Evolutionary conservation across 768 basidiomycete genomes (phyloP), one percentile per base, ranked within the genome.

Genomic region (Lactarius psammicola): DNA sequence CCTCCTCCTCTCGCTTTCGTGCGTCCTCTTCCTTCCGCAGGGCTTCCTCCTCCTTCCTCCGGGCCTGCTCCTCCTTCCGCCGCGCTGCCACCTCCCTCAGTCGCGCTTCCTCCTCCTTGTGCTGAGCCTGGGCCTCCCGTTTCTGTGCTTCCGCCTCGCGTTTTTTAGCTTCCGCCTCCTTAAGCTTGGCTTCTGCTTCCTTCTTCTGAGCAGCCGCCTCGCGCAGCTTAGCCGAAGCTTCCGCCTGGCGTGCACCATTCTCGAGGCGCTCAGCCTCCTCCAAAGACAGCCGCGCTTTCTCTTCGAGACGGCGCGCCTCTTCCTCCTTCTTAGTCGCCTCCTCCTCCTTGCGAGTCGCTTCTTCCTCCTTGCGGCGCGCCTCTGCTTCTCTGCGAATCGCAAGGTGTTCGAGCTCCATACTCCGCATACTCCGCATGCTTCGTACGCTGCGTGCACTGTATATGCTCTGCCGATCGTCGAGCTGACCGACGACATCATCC

Each of bases 71-170:
- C 69, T 74, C 59, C 72, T 63, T 71, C 73, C 70, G 62, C 68
- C 71, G 73, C 31, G 75, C 77, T 56, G 75, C 74, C 11, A 75
- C 75, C 42, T 75, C 77, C 64, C 73, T 73, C 4, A 69, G 71
- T 17, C 75, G 72, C 26, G 75, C 75, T 20, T 70, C 59, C 28
- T 73, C 73, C 66, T 73, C 79, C 68, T 70, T 74, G 40, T 68
- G 71, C 30, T 72, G 72, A 4, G 71, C 75, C 70, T 75, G 76
- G n/a, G 70, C 74, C 55, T 78, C 79, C 31, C 59, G 69, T 72
- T 71, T 56, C 71, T 74, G 75, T 33, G 74, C 72, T 44, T 74
- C 73, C 17, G 78, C 78, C 46, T 76, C 76, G 56, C 75, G 73
- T 38, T 73, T 73, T 38, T 74, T 72, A 33, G 75, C 75, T 40